Evolutionary conservation across 1,284 basidiomycete genomes (phyloP), one percentile per base, ranked within the genome.

Genomic region (Farysia itapuensis): DNA sequence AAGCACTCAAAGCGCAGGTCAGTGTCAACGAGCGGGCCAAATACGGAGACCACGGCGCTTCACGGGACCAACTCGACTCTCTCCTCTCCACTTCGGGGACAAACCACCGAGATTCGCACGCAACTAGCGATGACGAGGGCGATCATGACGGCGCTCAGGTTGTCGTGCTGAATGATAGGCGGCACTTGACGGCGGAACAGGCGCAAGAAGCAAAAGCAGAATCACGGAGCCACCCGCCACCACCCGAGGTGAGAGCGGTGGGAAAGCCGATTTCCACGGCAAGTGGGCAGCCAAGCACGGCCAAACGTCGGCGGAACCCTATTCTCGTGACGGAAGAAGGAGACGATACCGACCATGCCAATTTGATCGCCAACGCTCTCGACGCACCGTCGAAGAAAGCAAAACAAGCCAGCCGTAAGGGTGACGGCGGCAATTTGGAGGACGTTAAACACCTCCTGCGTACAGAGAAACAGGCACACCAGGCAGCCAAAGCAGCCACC

Each of bases 151-250:
- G 58, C 4, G 70, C 70, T 2, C 65, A 68, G 43, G 50, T 72
- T 4, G 70, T 72, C 16, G 63, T 72, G 4, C 32, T 72, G 2
- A 67, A 68, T 14, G 56, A 68, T 22, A 60, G 66, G 5, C 68
- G 61, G 31, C 70, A 72, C 33, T 35, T 72, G 4, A 52, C 50
- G 3, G 36, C 34, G 2, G 59, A 68, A 11, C 43, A 72, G 20
- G 64, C 53, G 15, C 8, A 56, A 39, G 42, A 32, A 15, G 26
- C 23, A n/a, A n/a, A n/a, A n/a, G n/a, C n/a, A n/a, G n/a, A n/a
- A n/a, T n/a, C n/a, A n/a, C n/a, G n/a, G n/a, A n/a, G n/a, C n/a
- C n/a, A n/a, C n/a, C n/a, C n/a, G n/a, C n/a, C n/a, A n/a, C n/a
- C n/a, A n/a, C n/a, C n/a, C n/a, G n/a, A n/a, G n/a, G n/a, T n/a